Evolutionary conservation across 169 alveolate species (phyloP), one percentile per base, ranked within the genome.

Genomic region (Plasmodium inui): DNA sequence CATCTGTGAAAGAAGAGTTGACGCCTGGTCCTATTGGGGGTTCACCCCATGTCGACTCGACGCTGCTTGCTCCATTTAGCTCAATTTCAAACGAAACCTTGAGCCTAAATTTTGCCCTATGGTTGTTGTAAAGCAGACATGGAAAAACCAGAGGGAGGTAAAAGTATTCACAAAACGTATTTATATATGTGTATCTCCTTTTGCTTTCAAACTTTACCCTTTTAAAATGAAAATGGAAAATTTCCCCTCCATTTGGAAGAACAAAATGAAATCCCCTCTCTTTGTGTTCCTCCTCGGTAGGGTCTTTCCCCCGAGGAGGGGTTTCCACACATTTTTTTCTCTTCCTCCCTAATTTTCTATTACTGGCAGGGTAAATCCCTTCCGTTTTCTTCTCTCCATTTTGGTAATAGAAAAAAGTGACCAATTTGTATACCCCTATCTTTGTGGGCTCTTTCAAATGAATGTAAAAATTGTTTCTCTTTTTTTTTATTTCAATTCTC

Each of bases 291-390:
- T 37, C 73, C 2, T 26, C 19, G 12, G 67, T 61, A 8, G 67
- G 46, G 10, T 55, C 37, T 83, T 17, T 37, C 17, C n/a, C n/a
- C 41, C 37, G 17, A 32, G 28, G 19, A 26, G 61, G 4, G 55
- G 0, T 82, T 8, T 0, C 76, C 28, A 5, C 10, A 5, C 39
- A 7, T 26, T 12, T 19, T 19, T 82, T 72, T 61, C 76, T 41
- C 84, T 89, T 71, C 53, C 70, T 55, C 28, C 83, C 30, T 12
- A 83, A 17, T 39, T 74, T 74, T n/a, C 67, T 90, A 50, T 90
- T 90, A 26, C 92, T 90, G 26, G 92, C 78, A 32, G 89, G 81
- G 61, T 95, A 86, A 76, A 86, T 86, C 8, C 93, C 93, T 86
- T 86, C 93, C 44, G 81, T 55, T 37, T 53, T 74, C 32, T 86